Evolutionary conservation across 352 stramenopile species (phyloP), one percentile per base, ranked within the genome.

Genomic region (Phytophthora cajani): DNA sequence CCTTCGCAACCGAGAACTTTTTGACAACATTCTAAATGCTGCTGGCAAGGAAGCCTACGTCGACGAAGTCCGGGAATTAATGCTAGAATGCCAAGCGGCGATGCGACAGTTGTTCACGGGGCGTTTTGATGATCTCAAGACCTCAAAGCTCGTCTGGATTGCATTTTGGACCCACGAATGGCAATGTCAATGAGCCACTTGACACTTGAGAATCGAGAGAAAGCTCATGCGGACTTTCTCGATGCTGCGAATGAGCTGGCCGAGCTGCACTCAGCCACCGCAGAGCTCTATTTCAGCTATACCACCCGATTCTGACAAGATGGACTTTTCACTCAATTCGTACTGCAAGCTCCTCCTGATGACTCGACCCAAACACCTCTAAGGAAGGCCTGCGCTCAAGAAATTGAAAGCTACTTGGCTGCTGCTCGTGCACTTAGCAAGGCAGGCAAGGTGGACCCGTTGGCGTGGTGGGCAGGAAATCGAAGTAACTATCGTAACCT

Each of bases 401-500:
- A 32, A 7, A 32, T 32, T 32, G 27, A 32, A 32, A 32, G 27
- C 27, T 32, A 32, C 27, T 32, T 32, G 27, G 27, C 27, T 32
- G 27, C 27, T 3, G 27, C 27, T 7, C 27, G 27, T 7, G 27
- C 27, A 7, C 27, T 32, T 32, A 32, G 27, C 5, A 32, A 32
- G 27, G 27, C 27, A 32, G 27, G 36, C 36, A 44, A 44, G 12
- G 21, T 23, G 21, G 21, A 23, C 21, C 21, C 21, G 21, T 23
- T 44, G 36, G 36, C 12, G 36, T 62, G 58, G 58, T 57, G 44
- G 44, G 1, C n/a, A 6, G 10, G 25, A 11, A 56, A 62, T 32
- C 27, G 27, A 32, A 32, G 16, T 5, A 47, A 30, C 17, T 69
- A 62, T 33, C 54, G 53, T 10, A 50, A 58, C 19, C 40, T 69